Evolutionary conservation across 345 rosid genomes (phyloP).

Genomic region (Salix purpurea): DNA sequence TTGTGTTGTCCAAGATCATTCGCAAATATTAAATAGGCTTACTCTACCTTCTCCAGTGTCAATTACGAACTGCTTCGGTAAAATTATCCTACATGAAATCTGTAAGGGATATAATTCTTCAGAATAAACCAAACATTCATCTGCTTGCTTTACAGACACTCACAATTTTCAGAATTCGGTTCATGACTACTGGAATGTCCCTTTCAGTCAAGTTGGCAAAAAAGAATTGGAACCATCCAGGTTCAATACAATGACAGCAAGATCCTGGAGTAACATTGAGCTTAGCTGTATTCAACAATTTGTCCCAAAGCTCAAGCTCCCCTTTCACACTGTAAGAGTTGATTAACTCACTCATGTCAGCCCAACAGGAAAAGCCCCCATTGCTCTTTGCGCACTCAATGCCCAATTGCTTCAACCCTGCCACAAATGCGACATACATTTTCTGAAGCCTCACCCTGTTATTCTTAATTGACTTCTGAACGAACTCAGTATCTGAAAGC

Average conservation of each 20-base stretch:
- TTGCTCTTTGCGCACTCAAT: constrained; percentile 51
- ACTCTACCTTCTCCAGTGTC: constrained; percentile 1
- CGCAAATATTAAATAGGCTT: neutral
- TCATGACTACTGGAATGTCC: constrained; percentile 58
- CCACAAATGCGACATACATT: constrained; percentile 33
- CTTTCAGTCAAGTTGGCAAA: constrained; percentile 55
- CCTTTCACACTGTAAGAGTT: constrained; percentile 78
- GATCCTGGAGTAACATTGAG: constrained; percentile 80
- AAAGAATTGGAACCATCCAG: constrained; percentile 88
- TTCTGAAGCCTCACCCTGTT: constrained; percentile 51
- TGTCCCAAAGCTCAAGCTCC: constrained; percentile 89
- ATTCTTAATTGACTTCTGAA: constrained; percentile 38
- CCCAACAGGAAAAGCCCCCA: constrained; percentile 90
- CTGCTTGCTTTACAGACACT: constrained; percentile 56
- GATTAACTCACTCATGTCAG: constrained; percentile 71
- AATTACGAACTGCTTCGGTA: neutral
- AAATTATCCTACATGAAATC: constrained; percentile 12
- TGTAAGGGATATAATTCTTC: constrained; percentile 7
- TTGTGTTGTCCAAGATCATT: neutral
- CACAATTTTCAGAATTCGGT: constrained; percentile 54
- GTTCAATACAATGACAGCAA: constrained; percentile 88
- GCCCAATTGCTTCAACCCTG: constrained; percentile 62
- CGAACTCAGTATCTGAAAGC: constrained; percentile 51
- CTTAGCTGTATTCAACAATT: constrained; percentile 63
- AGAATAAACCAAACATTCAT: constrained; percentile 37